phyloP scores from a whole-genome alignment of 176 grass and related monocot species.

The Phoenix dactylifera region DNA sequence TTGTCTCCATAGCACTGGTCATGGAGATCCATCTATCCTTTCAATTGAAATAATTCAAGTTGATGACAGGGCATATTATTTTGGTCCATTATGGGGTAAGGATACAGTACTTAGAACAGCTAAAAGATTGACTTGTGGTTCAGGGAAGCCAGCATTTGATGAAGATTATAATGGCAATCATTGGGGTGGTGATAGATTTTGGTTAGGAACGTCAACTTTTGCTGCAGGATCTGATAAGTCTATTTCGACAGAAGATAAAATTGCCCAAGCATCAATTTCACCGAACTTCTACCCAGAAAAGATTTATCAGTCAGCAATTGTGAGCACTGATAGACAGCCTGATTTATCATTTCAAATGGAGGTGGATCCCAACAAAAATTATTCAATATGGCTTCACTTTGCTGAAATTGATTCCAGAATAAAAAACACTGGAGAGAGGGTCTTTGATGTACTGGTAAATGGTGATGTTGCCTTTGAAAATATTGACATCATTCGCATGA shows the following conservation, averaged over 20 bases:
- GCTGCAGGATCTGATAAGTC: conserved; percentile 45
- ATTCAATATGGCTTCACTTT: conserved; percentile 97
- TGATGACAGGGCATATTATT: conserved; percentile 70
- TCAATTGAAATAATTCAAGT: conserved; percentile 96
- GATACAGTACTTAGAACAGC: conserved; percentile 57
- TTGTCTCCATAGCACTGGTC: conserved; percentile 98
- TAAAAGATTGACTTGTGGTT: conserved; percentile 81
- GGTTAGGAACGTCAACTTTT: conserved; percentile 60
- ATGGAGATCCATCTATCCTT: conserved; percentile 88
- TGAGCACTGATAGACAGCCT: conserved; percentile 62
- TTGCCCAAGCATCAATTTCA: conserved; percentile 58
- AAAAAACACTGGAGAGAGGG: conserved; percentile 60
- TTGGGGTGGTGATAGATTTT: conserved; percentile 94
- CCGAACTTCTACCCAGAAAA: conserved; percentile 83
- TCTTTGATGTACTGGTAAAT: conserved; percentile 84
- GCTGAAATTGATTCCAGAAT: conserved; percentile 75
- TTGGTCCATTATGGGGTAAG: conserved; percentile 44
- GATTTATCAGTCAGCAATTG: conserved; percentile 78
- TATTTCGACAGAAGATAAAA: conserved; percentile 81
- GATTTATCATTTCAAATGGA: conserved; percentile 75
- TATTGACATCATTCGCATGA: conserved; percentile 70
- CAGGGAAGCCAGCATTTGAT: conserved; percentile 84
- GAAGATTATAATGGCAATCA: conserved; percentile 60
- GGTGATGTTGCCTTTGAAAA: conserved; percentile 65
- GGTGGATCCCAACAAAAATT: conserved; percentile 90